phyloP scores from a whole-genome alignment of 805 yeast species.

The Wickerhamiella spandovensis region DNA sequence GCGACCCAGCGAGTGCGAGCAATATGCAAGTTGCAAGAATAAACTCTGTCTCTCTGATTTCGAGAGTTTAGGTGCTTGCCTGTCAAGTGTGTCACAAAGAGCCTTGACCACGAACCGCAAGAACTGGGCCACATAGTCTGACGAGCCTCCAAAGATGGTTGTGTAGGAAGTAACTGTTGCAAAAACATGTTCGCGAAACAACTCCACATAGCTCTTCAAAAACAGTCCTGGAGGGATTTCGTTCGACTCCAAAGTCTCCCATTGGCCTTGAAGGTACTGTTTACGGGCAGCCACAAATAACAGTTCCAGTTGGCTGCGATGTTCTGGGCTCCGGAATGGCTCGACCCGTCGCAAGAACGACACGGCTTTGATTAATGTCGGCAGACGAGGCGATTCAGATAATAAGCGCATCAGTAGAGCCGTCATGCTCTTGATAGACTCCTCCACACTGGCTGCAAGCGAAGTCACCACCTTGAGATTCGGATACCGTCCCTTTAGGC shows the following conservation, averaged over 20 bases:
- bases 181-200: constrained; percentile 70
- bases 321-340: constrained; percentile 18
- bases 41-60: constrained; percentile 38
- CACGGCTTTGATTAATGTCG: constrained; percentile 64
- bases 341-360: constrained; percentile 56
- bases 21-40: constrained; percentile 70
- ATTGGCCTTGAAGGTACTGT: constrained; percentile 10
- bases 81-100: constrained; percentile 15
- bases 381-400: constrained; percentile 63
- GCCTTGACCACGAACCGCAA: constrained; percentile 17
- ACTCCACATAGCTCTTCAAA: constrained; percentile 68
- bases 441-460: constrained; percentile 41
- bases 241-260: constrained; percentile 31
- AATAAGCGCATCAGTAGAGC: constrained; percentile 54
- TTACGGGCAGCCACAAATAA: constrained; percentile 26
- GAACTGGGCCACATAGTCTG: constrained; percentile 20
- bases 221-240: constrained; percentile 44
- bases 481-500: constrained; percentile 59
- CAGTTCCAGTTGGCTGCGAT: constrained; percentile 15
- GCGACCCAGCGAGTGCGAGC: constrained; percentile 72
- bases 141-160: constrained; percentile 41
- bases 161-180: constrained; percentile 55
- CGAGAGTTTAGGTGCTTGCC: constrained; percentile 19
- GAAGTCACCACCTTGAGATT: constrained; percentile 37
- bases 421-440: constrained; percentile 45